A percentile compares a stretch with the other conserved stretches of the same genome.
Evolutionary conservation across 768 basidiomycete genomes (phyloP).

Genomic region (Hygrocybe coccinea): DNA sequence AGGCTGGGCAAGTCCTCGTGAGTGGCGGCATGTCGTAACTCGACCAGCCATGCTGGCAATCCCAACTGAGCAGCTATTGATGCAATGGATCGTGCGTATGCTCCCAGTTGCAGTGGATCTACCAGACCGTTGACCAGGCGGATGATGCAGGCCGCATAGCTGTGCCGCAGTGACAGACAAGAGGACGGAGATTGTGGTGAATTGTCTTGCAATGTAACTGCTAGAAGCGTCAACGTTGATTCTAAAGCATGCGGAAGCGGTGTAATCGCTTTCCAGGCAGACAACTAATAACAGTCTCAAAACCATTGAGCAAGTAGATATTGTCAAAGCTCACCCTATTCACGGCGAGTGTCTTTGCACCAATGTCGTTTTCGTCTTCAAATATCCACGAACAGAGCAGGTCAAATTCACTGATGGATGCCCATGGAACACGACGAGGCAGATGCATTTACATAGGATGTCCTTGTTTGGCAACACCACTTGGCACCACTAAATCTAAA

Average conservation of each 20-base stretch:
- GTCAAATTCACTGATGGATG: constrained; percentile 62
- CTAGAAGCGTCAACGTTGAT: constrained; percentile 59
- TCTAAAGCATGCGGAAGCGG: constrained; percentile 80
- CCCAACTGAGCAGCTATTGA: constrained; percentile 83
- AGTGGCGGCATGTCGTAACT: constrained; percentile 90
- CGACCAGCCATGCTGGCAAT: constrained; percentile 84
- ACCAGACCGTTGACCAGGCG: constrained; percentile 93
- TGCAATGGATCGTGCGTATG: constrained; percentile 86
- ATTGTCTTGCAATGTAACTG: constrained; percentile 54
- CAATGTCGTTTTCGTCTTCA: constrained; percentile 53
- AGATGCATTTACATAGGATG: constrained; percentile 47
- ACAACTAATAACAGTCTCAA: constrained; percentile 44
- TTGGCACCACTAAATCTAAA: not conserved
- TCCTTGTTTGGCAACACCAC: not conserved
- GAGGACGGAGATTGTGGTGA: constrained; percentile 23
- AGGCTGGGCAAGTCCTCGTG: constrained; percentile 92
- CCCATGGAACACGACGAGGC: constrained; percentile 81
- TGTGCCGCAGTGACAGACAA: constrained; percentile 58
- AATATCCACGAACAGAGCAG: constrained; percentile 75
- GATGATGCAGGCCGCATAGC: constrained; percentile 76
- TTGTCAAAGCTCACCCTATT: constrained; percentile 48
- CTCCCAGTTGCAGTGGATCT: constrained; percentile 85
- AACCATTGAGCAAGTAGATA: constrained; percentile 8
- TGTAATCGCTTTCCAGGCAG: constrained; percentile 74
- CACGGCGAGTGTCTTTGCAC: constrained; percentile 54